Percentiles rank a stretch among this genome's conserved stretches.
These are phyloP conservation scores for Colletotrichum lupini DNA, from an alignment of 2,329 filamentous ascomycete genomes.

Conservation along the genomic window DNA sequence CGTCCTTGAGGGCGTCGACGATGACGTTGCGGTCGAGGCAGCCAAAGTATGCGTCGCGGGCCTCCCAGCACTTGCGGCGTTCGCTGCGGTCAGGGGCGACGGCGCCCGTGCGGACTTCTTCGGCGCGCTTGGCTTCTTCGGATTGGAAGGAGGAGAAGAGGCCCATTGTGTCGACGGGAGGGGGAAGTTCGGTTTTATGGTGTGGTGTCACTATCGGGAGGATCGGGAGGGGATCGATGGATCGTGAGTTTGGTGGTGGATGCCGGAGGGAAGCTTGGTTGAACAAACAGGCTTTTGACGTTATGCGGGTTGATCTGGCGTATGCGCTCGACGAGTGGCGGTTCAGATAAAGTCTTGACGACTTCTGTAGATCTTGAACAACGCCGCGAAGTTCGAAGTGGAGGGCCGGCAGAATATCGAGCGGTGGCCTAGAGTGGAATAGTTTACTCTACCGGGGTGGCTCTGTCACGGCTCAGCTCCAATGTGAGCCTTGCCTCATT, in stretches of 20 bases:
- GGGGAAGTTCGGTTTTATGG: not conserved
- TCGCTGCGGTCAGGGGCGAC: constrained; percentile 88
- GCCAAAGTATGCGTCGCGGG: constrained; percentile 86
- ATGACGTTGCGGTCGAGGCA: constrained; percentile 88
- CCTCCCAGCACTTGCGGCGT: constrained; percentile 88
- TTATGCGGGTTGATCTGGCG: too few species aligned
- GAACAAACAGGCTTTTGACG: too few species aligned
- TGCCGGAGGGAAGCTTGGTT: not conserved
- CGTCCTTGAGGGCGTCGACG: constrained; percentile 70
- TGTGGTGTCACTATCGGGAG: not conserved
- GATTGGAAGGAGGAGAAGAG: constrained; percentile 57
- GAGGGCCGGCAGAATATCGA: constrained; percentile 9
- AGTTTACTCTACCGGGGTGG: not conserved
- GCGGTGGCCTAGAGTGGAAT: not conserved
- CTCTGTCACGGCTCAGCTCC: not conserved
- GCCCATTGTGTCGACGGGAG: constrained; percentile 52
- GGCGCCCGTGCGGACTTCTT: constrained; percentile 65
- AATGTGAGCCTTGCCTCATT: not conserved
- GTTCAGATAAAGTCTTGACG: not conserved
- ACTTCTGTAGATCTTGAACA: not conserved
- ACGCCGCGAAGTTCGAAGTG: not conserved
- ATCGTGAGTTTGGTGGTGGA: not conserved
- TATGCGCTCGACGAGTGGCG: not conserved
- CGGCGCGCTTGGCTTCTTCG: constrained; percentile 57
- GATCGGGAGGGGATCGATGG: not conserved